Evolutionary conservation across 306 rosid genomes (phyloP).

Genomic region (Ziziphus jujuba): DNA sequence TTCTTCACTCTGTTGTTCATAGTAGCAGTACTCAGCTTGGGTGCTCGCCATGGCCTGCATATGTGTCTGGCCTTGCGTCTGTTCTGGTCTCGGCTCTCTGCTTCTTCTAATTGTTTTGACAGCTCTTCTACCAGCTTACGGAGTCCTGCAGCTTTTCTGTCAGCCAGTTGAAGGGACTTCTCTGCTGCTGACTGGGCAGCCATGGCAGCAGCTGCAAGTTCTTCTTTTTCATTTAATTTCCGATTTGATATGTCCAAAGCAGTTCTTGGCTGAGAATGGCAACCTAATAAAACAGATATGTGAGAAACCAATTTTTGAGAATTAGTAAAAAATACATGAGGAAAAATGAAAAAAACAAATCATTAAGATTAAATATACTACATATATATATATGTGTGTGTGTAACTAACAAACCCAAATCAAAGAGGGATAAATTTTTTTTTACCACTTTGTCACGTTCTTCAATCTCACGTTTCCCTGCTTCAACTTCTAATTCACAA

Average conservation of each 20-base stretch:
- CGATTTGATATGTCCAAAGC: slow-evolving; percentile 63
- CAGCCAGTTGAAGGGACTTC: slow-evolving; percentile 67
- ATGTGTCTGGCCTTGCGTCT: slow-evolving; percentile 44
- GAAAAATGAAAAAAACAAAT: neutral
- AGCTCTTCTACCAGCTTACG: slow-evolving; percentile 53
- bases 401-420: neutral
- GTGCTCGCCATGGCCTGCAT: slow-evolving; percentile 97
- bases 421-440: neutral
- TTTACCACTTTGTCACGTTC: slow-evolving; percentile 80
- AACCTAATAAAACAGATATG: no score
- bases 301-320: slow-evolving; percentile 6
- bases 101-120: slow-evolving; percentile 60
- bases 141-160: slow-evolving; percentile 61
- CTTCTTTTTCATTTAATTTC: slow-evolving; percentile 66
- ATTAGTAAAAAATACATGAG: neutral
- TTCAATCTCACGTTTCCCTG: slow-evolving; percentile 62
- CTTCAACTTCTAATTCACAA: slow-evolving; percentile 83
- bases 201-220: slow-evolving; percentile 72
- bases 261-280: no score
- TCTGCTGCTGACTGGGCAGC: slow-evolving; percentile 87
- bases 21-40: no score
- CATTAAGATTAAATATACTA: slow-evolving; percentile 20
- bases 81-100: slow-evolving; percentile 55
- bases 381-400: slow-evolving; percentile 51
- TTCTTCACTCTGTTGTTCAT: slow-evolving; percentile 35